Evolutionary conservation across 345 rosid genomes (phyloP), one percentile per base, ranked within the genome.

Genomic region (Citrus medica): DNA sequence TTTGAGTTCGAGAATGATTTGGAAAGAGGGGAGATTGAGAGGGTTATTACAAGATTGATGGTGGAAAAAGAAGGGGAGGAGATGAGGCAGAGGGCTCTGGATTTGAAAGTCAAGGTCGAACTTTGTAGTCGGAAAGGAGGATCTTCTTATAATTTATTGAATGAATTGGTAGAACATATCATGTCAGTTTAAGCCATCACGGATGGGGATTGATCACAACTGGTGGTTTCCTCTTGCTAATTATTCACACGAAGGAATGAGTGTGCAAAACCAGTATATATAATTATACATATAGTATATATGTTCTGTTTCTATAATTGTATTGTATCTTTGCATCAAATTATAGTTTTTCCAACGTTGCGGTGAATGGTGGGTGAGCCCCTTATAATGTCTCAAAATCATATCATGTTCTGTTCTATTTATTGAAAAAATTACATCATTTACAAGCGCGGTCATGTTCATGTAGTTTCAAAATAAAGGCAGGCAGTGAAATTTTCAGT

Each of bases 11-110:
- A 79, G 30, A 40, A 3, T 24, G 32, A 65, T 14, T 28, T 76
- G 48, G 73, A 78, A 9, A 72, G 74, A 28, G 46, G 30, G 60
- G 30, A 78, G 71, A 78, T 82, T 16, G 71, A 27, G 14, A 67
- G 40, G 19, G 80, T 69, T 19, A 17, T 72, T 2, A 76, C 69
- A 74, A 73, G 25, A 60, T 74, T 85, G 6, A 75, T 85, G 84
- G 79, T 63, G n/a, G 81, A 38, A 19, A 69, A 55, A 65, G 81
- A 79, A 70, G 80, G 80, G 64, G 62, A 51, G 24, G 78, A 14
- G 22, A 60, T 77, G 25, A 77, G 78, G 55, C 40, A 67, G n/a
- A 77, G 51, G n/a, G 78, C 69, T 2, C 1, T 24, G 38, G 74
- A 77, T 9, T 40, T 86, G 25, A 81, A 77, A 80, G 30, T 27